Conservation (phyloP, 768 basidiomycete genomes). For the Aureoboletus auriporus region DNA sequence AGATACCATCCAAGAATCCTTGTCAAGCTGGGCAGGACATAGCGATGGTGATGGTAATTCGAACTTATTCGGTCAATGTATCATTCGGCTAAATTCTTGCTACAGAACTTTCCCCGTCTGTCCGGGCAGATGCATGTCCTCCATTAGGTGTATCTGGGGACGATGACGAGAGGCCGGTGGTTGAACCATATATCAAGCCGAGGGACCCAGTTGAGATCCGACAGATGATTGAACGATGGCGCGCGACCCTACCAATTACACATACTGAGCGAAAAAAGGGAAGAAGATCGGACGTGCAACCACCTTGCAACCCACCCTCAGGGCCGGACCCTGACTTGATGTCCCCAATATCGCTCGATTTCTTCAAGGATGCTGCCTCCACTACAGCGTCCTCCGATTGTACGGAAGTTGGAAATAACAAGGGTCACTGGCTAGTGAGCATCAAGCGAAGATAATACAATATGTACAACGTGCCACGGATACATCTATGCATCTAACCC, state of each 20-base stretch:
- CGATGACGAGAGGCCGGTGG: slow-evolving; percentile 8
- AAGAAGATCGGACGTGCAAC: slow-evolving; percentile 6
- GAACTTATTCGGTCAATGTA: background rate
- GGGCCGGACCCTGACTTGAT: slow-evolving; percentile 7
- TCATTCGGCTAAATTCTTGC: background rate
- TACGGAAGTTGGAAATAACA: slow-evolving; percentile 28
- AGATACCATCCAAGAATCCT: slow-evolving; percentile 21
- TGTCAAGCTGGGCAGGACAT: slow-evolving; percentile 29
- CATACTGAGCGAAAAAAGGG: slow-evolving; percentile 9
- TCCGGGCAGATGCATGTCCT: slow-evolving; percentile 7
- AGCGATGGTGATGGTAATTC: slow-evolving; percentile 30
- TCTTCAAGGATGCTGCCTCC: slow-evolving; percentile 23
- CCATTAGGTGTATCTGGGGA: slow-evolving; percentile 21
- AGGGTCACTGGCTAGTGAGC: slow-evolving; percentile 31
- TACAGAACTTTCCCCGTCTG: slow-evolving; percentile 25
- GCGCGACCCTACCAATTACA: slow-evolving; percentile 21
- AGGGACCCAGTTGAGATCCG: slow-evolving; percentile 22
- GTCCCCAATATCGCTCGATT: slow-evolving; percentile 20
- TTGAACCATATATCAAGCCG: slow-evolving; percentile 18
- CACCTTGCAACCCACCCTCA: slow-evolving; percentile 1
- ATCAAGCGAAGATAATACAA: slow-evolving; percentile 15
- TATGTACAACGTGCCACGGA: background rate
- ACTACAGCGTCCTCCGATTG: slow-evolving; percentile 29
- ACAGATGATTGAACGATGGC: slow-evolving; percentile 31
- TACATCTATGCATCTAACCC: background rate